These are phyloP conservation scores for Fusarium annulatum DNA, from an alignment of 2,329 filamentous ascomycete species.

Conservation along the genomic window DNA sequence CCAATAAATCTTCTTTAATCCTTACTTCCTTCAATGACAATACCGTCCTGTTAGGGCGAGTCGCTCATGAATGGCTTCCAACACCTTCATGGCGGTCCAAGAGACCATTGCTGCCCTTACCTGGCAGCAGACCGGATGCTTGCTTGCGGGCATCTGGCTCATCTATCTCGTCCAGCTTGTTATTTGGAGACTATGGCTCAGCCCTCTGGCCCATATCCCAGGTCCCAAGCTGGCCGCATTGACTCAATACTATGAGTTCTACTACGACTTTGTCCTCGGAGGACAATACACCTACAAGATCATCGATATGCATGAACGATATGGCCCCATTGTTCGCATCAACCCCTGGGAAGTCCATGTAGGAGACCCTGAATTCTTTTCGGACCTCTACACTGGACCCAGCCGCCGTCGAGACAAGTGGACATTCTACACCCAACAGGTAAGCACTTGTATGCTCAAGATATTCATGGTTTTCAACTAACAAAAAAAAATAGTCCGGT, in stretches of 20 bases:
- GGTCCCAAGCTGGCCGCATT: constrained; percentile 54
- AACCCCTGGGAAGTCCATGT: constrained; percentile 56
- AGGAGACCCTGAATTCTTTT: constrained; percentile 52
- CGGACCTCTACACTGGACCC: constrained; percentile 52
- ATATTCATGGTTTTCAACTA: constrained; percentile 3
- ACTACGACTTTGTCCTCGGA: constrained; percentile 56
- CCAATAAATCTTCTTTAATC: constrained; percentile 18
- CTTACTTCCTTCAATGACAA: constrained; percentile 43
- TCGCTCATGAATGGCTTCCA: constrained; percentile 42
- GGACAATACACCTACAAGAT: constrained; percentile 58
- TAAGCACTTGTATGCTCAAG: constrained; percentile 18
- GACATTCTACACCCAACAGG: constrained; percentile 52
- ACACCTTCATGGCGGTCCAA: constrained; percentile 42
- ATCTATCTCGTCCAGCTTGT: constrained; percentile 46
- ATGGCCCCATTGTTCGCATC: constrained; percentile 56
- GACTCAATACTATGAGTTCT: constrained; percentile 55
- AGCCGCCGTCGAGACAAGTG: constrained; percentile 49
- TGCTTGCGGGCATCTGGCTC: constrained; percentile 44
- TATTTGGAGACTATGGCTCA: constrained; percentile 51
- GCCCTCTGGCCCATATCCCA: constrained; percentile 53
- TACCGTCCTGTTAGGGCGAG: constrained; percentile 41
- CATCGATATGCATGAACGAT: constrained; percentile 54
- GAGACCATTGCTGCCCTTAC: constrained; percentile 37
- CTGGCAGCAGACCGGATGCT: constrained; percentile 43
- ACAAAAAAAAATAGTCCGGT: constrained; percentile 45